These are phyloP conservation scores for Erythrophleum fordii DNA, from an alignment of 306 rosid genomes.

Conservation along the genomic window DNA sequence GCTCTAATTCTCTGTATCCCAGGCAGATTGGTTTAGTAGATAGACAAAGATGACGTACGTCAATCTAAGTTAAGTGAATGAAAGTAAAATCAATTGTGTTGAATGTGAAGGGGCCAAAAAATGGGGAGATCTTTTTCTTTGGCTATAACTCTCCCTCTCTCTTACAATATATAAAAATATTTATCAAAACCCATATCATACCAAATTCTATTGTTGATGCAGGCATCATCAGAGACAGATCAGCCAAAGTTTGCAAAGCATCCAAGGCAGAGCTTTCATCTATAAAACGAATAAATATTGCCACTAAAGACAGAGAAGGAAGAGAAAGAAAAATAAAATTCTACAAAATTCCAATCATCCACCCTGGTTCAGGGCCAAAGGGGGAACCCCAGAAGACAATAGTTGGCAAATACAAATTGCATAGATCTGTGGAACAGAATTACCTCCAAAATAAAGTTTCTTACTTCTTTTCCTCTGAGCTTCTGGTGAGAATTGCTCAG, in stretches of 20 bases:
- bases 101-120: neutral
- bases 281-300: constrained; percentile 35
- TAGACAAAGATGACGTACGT: neutral
- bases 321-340: constrained; percentile 9
- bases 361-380: constrained; percentile 4
- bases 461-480: constrained; percentile 61
- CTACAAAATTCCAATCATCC: constrained; percentile 19
- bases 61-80: neutral
- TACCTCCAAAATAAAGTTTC: constrained; percentile 76
- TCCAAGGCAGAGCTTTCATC: constrained; percentile 68
- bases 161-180: neutral
- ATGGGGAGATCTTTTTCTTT: neutral
- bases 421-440: constrained; percentile 22
- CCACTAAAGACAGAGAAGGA: constrained; percentile 31
- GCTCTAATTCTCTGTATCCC: neutral
- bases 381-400: neutral
- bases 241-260: constrained; percentile 86
- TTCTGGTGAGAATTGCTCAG: constrained; percentile 49
- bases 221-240: constrained; percentile 80
- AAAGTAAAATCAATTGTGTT: neutral
- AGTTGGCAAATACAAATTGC: constrained; percentile 21
- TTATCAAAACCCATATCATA: constrained; percentile 41
- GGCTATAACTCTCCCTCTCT: neutral
- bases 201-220: constrained; percentile 67
- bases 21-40: neutral